phyloP scores from a whole-genome alignment of 495 filamentous ascomycete genomes.

The Talaromyces nanjingensis region DNA sequence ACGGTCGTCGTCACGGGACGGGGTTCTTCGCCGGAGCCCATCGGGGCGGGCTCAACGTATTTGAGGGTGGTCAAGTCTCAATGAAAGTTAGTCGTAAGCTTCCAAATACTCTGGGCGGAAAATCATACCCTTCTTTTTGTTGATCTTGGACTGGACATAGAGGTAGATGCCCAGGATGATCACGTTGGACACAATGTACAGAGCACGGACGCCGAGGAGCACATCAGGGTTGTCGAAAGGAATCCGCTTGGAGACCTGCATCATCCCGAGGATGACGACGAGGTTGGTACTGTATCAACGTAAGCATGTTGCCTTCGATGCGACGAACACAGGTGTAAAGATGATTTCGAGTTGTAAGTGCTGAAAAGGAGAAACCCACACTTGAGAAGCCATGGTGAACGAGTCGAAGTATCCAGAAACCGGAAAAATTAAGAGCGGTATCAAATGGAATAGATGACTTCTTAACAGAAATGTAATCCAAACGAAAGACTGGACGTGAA shows the following conservation, averaged over 20 bases:
- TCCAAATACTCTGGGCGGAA: no score
- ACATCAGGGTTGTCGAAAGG: constrained; percentile 89
- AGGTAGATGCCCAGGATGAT: constrained; percentile 79
- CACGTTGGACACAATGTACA: constrained; percentile 82
- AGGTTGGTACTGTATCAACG: constrained; percentile 67
- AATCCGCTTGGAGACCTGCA: constrained; percentile 94
- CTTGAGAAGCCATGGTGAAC: constrained; percentile 41
- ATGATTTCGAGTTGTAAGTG: background rate
- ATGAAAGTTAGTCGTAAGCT: background rate
- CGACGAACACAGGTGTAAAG: background rate
- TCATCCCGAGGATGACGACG: constrained; percentile 91
- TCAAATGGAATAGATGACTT: background rate
- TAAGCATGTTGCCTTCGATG: background rate
- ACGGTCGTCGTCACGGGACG: constrained; percentile 94
- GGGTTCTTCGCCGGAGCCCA: constrained; percentile 86
- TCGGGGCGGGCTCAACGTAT: constrained; percentile 90
- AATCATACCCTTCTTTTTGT: constrained; percentile 96
- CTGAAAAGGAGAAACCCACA: constrained; percentile 23
- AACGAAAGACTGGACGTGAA: background rate
- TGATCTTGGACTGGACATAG: constrained; percentile 74
- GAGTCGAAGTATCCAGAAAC: background rate
- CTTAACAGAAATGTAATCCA: background rate
- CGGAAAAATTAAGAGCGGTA: background rate
- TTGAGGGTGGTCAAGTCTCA: constrained; percentile 94
- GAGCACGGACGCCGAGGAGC: constrained; percentile 71